These are phyloP conservation scores for Agrocybe chaxingu DNA, from an alignment of 768 basidiomycete species.

Conservation along the genomic window DNA sequence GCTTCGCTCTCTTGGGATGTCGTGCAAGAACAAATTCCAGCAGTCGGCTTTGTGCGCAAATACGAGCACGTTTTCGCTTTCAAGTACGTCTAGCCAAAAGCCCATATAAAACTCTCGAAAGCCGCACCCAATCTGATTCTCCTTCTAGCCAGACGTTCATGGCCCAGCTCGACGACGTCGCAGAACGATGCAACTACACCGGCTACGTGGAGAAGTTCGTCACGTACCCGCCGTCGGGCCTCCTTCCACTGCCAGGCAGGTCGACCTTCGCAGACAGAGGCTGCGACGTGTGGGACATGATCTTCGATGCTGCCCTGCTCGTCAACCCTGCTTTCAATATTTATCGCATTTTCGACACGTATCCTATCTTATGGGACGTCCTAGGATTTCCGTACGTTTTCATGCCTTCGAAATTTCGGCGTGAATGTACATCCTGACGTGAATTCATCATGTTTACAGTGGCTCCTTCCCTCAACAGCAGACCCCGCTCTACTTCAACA, in stretches of 20 bases:
- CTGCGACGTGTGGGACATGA: conserved; percentile 67
- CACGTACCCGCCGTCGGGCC: conserved; percentile 65
- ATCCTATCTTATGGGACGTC: conserved; percentile 73
- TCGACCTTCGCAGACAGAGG: conserved; percentile 41
- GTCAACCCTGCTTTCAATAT: conserved; percentile 77
- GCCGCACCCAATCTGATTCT: background rate
- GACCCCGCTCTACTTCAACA: conserved; percentile 68
- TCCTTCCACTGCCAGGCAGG: conserved; percentile 65
- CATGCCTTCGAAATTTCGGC: background rate
- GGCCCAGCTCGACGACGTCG: conserved; percentile 48
- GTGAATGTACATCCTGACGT: background rate
- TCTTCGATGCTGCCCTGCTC: conserved; percentile 56
- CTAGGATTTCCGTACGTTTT: conserved; percentile 70
- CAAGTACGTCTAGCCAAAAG: conserved; percentile 43
- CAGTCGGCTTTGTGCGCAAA: conserved; percentile 72
- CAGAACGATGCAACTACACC: conserved; percentile 57
- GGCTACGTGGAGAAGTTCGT: conserved; percentile 60
- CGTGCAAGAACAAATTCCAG: conserved; percentile 67
- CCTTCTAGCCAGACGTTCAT: conserved; percentile 58
- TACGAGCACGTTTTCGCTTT: conserved; percentile 68
- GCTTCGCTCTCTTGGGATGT: conserved; percentile 61
- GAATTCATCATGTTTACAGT: conserved; percentile 24
- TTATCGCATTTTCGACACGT: conserved; percentile 77
- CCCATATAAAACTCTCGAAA: background rate
- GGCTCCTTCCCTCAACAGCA: conserved; percentile 56